Evolutionary conservation across 192 early-diverging fungal species (phyloP), one percentile per base, ranked within the genome.

Genomic region (Coemansia sp.): DNA sequence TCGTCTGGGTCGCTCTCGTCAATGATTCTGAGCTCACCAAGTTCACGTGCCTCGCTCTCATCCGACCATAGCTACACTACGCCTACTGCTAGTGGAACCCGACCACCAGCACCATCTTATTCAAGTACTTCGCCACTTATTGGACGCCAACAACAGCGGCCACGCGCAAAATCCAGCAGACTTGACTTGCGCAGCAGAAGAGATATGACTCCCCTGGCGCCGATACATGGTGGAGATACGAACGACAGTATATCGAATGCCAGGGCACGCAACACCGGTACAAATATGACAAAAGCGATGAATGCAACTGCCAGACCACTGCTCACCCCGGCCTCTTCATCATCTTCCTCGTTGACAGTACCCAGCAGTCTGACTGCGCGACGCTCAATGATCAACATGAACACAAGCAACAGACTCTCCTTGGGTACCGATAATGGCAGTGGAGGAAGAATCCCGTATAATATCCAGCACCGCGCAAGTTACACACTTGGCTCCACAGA

Each of bases 191-290:
- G 68, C 23, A 63, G 43, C 25, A 52, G 61, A 9, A 61, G 61
- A 30, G 68, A 70, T 8, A 40, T 63, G 68, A 21, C 59, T 3
- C 67, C 59, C 28, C 40, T 69, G n/a, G 34, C 61, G 20, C 51
- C 60, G 15, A 20, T 58, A 25, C 67, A 58, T 33, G 42, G 58
- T 12, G 37, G 58, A 59, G 15, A 15, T 13, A n/a, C 20, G 7
- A 46, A 46, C n/a, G 43, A 46, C 43, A 2, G 20, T 21, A n/a
- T 21, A n/a, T 3, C 43, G 18, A 21, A 46, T 46, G 4, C 18
- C 18, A 46, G 20, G 8, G n/a, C 43, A 18, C n/a, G 18, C 16
- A 4, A 21, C 43, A 18, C 16, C 8, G n/a, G 18, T 20, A 4
- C 20, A 7, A 6, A 15, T 3, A 21, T 1, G 3, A 7, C n/a